Conservation (phyloP, 2,329 filamentous ascomycete genomes). For the Neofusicoccum kwambonambiense region DNA sequence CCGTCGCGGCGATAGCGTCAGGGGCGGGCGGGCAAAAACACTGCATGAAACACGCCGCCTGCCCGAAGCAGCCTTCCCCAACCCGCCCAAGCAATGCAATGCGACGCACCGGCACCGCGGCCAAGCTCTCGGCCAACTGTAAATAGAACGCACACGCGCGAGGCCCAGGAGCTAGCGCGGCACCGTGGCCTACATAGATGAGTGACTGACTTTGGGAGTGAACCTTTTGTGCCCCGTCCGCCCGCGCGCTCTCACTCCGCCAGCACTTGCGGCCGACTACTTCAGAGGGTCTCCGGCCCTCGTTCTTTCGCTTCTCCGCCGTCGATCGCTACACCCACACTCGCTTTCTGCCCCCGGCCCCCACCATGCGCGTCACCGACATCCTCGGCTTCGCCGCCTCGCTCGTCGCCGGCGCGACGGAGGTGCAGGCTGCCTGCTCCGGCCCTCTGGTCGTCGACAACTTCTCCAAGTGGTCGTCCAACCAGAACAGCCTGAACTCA, state of each 20-base stretch:
- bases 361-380: constrained; percentile 31
- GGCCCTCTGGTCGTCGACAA: constrained; percentile 38
- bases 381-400: constrained; percentile 35
- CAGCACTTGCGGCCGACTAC: too few relatives aligned
- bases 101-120: neutral
- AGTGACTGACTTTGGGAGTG: neutral
- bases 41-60: constrained; percentile 8
- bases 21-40: neutral
- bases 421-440: constrained; percentile 36
- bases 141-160: neutral
- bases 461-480: constrained; percentile 38
- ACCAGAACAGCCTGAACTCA: constrained; percentile 34
- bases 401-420: constrained; percentile 26
- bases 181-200: neutral
- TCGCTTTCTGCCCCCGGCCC: constrained; percentile 13
- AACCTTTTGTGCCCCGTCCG: too few relatives aligned
- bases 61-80: neutral
- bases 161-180: neutral
- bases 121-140: constrained; percentile 2
- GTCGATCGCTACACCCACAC: constrained; percentile 27
- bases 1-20: neutral
- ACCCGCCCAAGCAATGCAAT: neutral
- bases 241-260: neutral
- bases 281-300: constrained; percentile 28
- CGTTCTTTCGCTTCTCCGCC: constrained; percentile 36